Evolutionary conservation across 805 yeast species (phyloP), one percentile per base, ranked within the genome.

Genomic region (Grigorovia yakushimaensis): DNA sequence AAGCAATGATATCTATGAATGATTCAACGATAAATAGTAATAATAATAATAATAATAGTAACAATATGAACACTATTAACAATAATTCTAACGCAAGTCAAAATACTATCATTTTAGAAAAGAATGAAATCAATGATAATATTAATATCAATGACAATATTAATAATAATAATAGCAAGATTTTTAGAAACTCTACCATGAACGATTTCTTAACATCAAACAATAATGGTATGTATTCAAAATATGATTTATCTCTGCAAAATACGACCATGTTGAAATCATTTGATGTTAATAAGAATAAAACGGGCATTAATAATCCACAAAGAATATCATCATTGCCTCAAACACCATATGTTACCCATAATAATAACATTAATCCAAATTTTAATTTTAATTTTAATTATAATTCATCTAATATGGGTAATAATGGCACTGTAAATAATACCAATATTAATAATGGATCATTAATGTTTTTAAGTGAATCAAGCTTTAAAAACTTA

Each of bases 131-230:
- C 17, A 42, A 42, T 19, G 47, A 22, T 17, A 47, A 27, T 18
- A 33, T 39, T 30, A 51, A 53, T 40, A 43, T 42, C 24, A 49
- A 47, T 40, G 50, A 50, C 33, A 53, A 56, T 39, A 49, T 51
- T n/a, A 47, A 49, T 48, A 49, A 10, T 27, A 27, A 15, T 27
- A 27, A 15, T 15, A 27, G 33, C 33, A 27, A 27, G 15, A 7
- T 10, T 27, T 35, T 27, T 18, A 17, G 17, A 27, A 27, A 27
- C 13, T 10, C 33, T 10, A 27, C 13, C 15, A 7, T 2, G 9
- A 27, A 27, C 13, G 33, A 27, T 27, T 27, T 27, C 33, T 27
- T 27, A 27, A 10, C 33, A 27, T 27, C 33, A 27, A 27, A 27
- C 33, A 10, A 27, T 27, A 27, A 27, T 27, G 33, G 33, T 27